Conservation (phyloP, 352 stramenopile species). For the Globisporangium heterothallicum region DNA sequence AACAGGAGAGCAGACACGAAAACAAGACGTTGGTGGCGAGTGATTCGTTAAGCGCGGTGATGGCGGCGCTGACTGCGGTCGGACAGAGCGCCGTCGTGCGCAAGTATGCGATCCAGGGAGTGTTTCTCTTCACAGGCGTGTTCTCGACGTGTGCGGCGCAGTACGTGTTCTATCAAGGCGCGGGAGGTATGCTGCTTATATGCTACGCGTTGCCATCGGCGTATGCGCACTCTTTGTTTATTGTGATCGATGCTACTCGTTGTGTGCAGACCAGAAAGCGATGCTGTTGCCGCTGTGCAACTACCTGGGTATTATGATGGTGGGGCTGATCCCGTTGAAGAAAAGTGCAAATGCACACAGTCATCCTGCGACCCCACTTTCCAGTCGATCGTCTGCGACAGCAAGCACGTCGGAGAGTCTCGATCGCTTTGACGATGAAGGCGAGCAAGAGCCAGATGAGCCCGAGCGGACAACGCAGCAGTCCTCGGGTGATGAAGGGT, state of each 20-base stretch:
- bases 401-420: constrained; percentile 2
- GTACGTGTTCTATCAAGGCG: constrained; percentile 82
- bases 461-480: constrained; percentile 13
- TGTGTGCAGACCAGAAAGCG: constrained; percentile 57
- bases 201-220: neutral
- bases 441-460: constrained; percentile 6
- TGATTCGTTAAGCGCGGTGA: neutral
- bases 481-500: neutral
- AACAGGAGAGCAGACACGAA: neutral
- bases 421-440: constrained; percentile 2
- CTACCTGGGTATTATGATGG: constrained; percentile 85
- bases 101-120: constrained; percentile 32
- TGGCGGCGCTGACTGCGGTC: neutral
- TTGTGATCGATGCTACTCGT: neutral
- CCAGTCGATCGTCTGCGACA: neutral
- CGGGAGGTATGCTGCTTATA: constrained; percentile 10
- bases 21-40: neutral
- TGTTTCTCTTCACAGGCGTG: constrained; percentile 80
- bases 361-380: neutral
- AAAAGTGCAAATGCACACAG: constrained; percentile 5
- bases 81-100: neutral
- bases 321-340: constrained; percentile 47
- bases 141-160: constrained; percentile 83
- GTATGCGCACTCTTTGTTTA: neutral
- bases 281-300: constrained; percentile 86